Conservation (phyloP, 192 early-diverging fungal genomes). For the Obelidium mucronatum region DNA sequence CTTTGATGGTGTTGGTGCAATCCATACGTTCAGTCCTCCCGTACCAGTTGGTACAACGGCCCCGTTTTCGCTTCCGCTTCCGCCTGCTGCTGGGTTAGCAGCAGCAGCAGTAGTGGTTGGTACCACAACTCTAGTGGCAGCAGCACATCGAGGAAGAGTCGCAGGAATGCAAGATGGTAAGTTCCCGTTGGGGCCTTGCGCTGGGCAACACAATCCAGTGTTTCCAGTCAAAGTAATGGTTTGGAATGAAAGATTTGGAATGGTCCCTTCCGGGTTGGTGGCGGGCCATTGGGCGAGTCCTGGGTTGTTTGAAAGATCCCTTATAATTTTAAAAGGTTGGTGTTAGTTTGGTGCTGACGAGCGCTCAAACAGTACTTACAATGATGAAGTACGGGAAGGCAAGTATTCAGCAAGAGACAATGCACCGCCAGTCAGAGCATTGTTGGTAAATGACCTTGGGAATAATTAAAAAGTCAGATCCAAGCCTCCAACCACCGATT, state of each 20-base stretch:
- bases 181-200: neutral
- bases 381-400: neutral
- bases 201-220: constrained; percentile 13
- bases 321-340: neutral
- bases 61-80: neutral
- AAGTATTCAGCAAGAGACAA: constrained; percentile 6
- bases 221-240: constrained; percentile 1
- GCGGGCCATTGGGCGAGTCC: constrained; percentile 6
- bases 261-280: neutral
- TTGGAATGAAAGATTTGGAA: constrained; percentile 10
- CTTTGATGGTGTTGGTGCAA: neutral
- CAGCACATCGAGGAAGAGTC: neutral
- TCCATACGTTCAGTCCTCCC: neutral
- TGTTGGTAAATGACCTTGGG: constrained; percentile 28
- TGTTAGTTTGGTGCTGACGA: neutral
- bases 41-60: neutral
- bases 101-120: neutral
- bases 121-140: too few relatives aligned
- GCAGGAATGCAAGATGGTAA: neutral
- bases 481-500: neutral
- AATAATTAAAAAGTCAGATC: neutral
- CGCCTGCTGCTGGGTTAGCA: neutral
- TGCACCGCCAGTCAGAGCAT: constrained; percentile 15
- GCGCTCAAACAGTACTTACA: too few relatives aligned
- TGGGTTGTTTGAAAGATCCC: constrained; percentile 32